phyloP scores from a whole-genome alignment of 2,329 filamentous ascomycete genomes.

The Epichloe coenophiala region DNA sequence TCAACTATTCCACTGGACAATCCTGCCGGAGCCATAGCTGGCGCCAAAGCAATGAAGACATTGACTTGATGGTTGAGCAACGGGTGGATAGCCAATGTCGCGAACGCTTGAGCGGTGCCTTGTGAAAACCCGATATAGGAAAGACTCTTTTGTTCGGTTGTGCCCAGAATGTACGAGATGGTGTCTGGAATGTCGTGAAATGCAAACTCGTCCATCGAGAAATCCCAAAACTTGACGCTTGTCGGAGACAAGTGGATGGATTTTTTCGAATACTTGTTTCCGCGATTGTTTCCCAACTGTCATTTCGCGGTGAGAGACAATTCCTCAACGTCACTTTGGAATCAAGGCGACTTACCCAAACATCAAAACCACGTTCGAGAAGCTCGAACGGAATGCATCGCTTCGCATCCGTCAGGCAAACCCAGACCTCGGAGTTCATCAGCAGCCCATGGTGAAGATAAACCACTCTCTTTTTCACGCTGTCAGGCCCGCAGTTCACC shows the following conservation, averaged over 20 bases:
- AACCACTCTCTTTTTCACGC: slow-evolving; percentile 68
- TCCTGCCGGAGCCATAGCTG: slow-evolving; percentile 90
- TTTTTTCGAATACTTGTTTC: slow-evolving; percentile 99
- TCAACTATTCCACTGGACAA: slow-evolving; percentile 84
- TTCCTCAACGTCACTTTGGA: background rate
- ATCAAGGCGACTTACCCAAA: slow-evolving; percentile 54
- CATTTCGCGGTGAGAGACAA: background rate
- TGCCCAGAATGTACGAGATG: slow-evolving; percentile 79
- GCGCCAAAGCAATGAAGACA: slow-evolving; percentile 89
- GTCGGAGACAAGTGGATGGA: slow-evolving; percentile 63
- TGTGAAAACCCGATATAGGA: slow-evolving; percentile 98
- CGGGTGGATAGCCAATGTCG: slow-evolving; percentile 81
- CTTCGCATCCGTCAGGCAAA: slow-evolving; percentile 76
- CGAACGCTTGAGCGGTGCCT: slow-evolving; percentile 93
- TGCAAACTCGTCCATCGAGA: slow-evolving; percentile 96
- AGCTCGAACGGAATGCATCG: slow-evolving; percentile 79
- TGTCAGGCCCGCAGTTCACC: slow-evolving; percentile 59
- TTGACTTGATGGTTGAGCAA: slow-evolving; percentile 85
- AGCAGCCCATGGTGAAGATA: slow-evolving; percentile 93
- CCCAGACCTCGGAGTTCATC: slow-evolving; percentile 99
- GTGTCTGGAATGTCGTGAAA: slow-evolving; percentile 95
- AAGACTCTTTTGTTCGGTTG: slow-evolving; percentile 68
- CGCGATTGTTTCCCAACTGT: slow-evolving; percentile 87
- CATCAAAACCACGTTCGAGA: slow-evolving; percentile 85
- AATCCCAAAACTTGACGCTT: slow-evolving; percentile 80